A percentile compares a stretch with the other conserved stretches of the same genome.
phyloP scores from a whole-genome alignment of 768 basidiomycete species.

The Heimioporus sp. region DNA sequence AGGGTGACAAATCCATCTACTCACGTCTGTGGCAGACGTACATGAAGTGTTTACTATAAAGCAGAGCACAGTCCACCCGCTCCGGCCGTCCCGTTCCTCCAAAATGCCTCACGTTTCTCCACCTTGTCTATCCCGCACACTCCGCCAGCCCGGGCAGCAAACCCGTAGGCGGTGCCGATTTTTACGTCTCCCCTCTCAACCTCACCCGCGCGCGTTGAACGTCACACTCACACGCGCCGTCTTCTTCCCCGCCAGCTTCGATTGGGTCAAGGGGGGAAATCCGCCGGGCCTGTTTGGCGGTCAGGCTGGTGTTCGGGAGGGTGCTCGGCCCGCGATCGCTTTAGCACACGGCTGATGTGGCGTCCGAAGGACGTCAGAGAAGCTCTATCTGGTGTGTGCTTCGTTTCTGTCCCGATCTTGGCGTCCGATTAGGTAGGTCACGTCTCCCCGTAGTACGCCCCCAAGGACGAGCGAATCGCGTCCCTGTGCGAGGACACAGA shows the following conservation, averaged over 20 bases:
- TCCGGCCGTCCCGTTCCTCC: constrained; percentile 11
- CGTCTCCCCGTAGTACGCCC: constrained; percentile 57
- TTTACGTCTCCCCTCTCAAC: constrained; percentile 52
- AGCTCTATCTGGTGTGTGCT: constrained; percentile 66
- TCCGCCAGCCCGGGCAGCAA: constrained; percentile 66
- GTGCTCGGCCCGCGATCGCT: constrained; percentile 67
- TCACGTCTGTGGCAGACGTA: too few species aligned
- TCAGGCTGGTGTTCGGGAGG: constrained; percentile 70
- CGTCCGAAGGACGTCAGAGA: constrained; percentile 61
- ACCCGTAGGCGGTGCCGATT: constrained; percentile 72
- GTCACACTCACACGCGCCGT: constrained; percentile 68
- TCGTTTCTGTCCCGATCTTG: not conserved
- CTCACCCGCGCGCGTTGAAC: constrained; percentile 45
- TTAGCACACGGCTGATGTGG: constrained; percentile 89
- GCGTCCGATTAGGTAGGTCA: not conserved
- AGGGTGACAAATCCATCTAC: too few species aligned
- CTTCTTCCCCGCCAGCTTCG: constrained; percentile 72
- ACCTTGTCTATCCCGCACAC: constrained; percentile 63
- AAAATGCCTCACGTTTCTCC: constrained; percentile 41
- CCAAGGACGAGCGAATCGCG: constrained; percentile 63
- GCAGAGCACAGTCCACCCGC: too few species aligned
- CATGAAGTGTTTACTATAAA: too few species aligned
- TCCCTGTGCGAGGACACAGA: constrained; percentile 55
- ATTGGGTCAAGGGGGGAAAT: constrained; percentile 85
- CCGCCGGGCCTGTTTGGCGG: constrained; percentile 81